phyloP scores from a whole-genome alignment of 2,329 filamentous ascomycete genomes.

The Macrophomina phaseolina region DNA sequence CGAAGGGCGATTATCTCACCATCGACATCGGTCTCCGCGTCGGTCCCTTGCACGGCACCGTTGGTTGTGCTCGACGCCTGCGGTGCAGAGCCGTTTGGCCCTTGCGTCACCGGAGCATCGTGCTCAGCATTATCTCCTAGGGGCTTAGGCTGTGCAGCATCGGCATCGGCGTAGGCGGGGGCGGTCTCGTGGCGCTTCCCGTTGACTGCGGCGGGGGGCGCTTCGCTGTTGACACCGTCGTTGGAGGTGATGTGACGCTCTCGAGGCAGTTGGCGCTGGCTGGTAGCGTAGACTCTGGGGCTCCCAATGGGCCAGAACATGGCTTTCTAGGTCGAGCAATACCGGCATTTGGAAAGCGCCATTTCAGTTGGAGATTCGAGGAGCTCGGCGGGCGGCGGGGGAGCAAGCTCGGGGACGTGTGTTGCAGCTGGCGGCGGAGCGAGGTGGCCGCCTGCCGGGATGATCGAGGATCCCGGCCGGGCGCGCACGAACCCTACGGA shows the following conservation, averaged over 20 bases:
- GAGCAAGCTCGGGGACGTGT: constrained; percentile 25
- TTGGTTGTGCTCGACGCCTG: constrained; percentile 23
- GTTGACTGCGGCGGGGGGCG: constrained; percentile 63
- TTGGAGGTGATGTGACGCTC: constrained; percentile 64
- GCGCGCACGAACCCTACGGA: constrained; percentile 9
- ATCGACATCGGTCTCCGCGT: constrained; percentile 45
- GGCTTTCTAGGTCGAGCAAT: constrained; percentile 39
- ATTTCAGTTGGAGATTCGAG: constrained; percentile 28
- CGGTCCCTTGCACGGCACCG: constrained; percentile 30
- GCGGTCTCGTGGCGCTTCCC: constrained; percentile 54
- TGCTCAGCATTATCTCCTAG: constrained; percentile 24
- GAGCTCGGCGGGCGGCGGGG: constrained; percentile 23
- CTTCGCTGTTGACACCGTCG: constrained; percentile 61
- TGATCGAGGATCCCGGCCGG: constrained; percentile 14
- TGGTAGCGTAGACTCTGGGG: constrained; percentile 81
- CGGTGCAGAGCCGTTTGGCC: constrained; percentile 23
- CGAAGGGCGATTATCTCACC: constrained; percentile 76
- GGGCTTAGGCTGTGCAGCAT: constrained; percentile 26
- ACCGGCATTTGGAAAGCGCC: constrained; percentile 31
- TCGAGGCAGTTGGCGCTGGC: constrained; percentile 64
- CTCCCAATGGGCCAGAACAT: constrained; percentile 87
- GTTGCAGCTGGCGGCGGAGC: constrained; percentile 10
- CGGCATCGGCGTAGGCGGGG: constrained; percentile 3
- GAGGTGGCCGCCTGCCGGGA: constrained; percentile 17
- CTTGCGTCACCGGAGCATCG: constrained; percentile 25